Percentiles rank a stretch among this genome's conserved stretches.
Conservation (phyloP, 2,329 filamentous ascomycete species). For the Ascochyta pisi region DNA sequence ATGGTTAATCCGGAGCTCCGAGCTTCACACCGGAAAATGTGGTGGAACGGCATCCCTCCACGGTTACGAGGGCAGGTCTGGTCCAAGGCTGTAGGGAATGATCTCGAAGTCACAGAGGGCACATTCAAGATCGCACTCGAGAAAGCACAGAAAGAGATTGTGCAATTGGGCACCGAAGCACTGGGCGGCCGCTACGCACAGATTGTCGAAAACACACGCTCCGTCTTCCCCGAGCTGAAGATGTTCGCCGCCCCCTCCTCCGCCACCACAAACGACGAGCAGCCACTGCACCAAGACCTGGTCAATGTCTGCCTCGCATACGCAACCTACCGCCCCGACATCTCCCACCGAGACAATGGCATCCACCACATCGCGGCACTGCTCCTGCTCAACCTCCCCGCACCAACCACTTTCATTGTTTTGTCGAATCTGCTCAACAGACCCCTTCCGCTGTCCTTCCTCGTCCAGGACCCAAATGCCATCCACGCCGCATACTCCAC, state of each 20-base stretch:
- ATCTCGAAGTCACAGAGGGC: conserved; percentile 69
- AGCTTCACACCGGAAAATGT: conserved; percentile 67
- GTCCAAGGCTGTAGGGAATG: conserved; percentile 75
- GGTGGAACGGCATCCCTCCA: conserved; percentile 81
- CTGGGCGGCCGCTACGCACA: conserved; percentile 35
- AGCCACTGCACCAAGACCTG: conserved; percentile 71
- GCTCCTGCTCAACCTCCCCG: conserved; percentile 73
- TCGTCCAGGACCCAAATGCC: conserved; percentile 71
- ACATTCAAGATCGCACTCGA: conserved; percentile 75
- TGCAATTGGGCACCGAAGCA: conserved; percentile 59
- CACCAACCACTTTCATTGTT: conserved; percentile 71
- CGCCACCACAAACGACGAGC: conserved; percentile 51
- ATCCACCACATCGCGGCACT: conserved; percentile 78
- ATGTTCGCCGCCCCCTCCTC: conserved; percentile 66
- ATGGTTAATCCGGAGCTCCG: conserved; percentile 54
- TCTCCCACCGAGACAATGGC: conserved; percentile 69
- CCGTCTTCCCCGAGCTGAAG: conserved; percentile 73
- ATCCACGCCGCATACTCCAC: conserved; percentile 73
- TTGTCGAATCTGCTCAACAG: conserved; percentile 81
- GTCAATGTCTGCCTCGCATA: conserved; percentile 80
- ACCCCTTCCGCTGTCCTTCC: conserved; percentile 76
- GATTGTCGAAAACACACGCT: conserved; percentile 63
- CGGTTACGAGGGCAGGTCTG: conserved; percentile 73
- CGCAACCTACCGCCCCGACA: conserved; percentile 80
- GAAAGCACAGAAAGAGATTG: conserved; percentile 66